A percentile compares a stretch with the other conserved stretches of the same genome.
phyloP scores from a whole-genome alignment of 2,329 filamentous ascomycete genomes.

The Hypoxylon sp. region DNA sequence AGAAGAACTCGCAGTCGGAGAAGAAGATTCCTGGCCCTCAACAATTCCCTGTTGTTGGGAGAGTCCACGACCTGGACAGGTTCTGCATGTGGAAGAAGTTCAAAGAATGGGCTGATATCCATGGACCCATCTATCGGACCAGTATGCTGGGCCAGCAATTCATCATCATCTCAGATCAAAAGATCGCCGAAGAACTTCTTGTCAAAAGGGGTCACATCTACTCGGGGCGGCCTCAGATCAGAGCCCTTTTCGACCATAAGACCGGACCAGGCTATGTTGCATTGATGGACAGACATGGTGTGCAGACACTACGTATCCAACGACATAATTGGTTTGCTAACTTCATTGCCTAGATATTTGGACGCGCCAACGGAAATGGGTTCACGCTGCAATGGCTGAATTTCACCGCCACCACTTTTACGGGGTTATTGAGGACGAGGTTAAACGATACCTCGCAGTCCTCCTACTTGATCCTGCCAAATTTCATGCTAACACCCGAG shows the following conservation, averaged over 20 bases:
- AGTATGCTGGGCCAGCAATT: slow-evolving; percentile 54
- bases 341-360: slow-evolving; percentile 58
- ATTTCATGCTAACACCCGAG: slow-evolving; percentile 63
- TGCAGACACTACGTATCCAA: not conserved
- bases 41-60: slow-evolving; percentile 64
- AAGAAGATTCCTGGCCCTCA: slow-evolving; percentile 62
- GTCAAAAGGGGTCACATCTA: slow-evolving; percentile 66
- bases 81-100: slow-evolving; percentile 67
- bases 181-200: slow-evolving; percentile 64
- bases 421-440: slow-evolving; percentile 64
- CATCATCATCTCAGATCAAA: slow-evolving; percentile 63
- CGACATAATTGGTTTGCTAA: slow-evolving; percentile 15
- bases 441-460: slow-evolving; percentile 62
- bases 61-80: slow-evolving; percentile 64
- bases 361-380: slow-evolving; percentile 66
- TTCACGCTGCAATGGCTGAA: slow-evolving; percentile 64
- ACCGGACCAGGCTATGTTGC: slow-evolving; percentile 64
- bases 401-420: slow-evolving; percentile 61
- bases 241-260: slow-evolving; percentile 65
- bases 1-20: slow-evolving; percentile 44
- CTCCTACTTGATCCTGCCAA: slow-evolving; percentile 62
- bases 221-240: slow-evolving; percentile 65
- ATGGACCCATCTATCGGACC: slow-evolving; percentile 54
- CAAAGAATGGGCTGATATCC: slow-evolving; percentile 53
- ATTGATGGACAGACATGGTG: slow-evolving; percentile 66